These are phyloP conservation scores for Neospermospora avenae DNA, from an alignment of 2,329 filamentous ascomycete species.

Conservation along the genomic window DNA sequence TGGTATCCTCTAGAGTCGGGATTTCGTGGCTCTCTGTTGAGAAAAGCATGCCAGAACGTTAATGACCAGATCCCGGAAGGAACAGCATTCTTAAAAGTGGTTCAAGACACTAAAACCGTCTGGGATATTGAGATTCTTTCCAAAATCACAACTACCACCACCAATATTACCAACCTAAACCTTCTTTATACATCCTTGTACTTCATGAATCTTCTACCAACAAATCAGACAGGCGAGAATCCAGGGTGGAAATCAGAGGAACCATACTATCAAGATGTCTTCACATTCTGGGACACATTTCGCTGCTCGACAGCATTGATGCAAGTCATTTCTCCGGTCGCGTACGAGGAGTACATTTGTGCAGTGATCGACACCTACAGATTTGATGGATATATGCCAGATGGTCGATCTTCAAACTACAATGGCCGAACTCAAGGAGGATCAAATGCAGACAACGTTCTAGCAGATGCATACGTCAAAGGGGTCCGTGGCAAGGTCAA, in stretches of 20 bases:
- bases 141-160: conserved; percentile 59
- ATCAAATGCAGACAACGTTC: conserved; percentile 67
- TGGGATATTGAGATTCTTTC: conserved; percentile 63
- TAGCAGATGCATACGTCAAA: conserved; percentile 70
- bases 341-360: conserved; percentile 63
- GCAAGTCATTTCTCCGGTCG: conserved; percentile 59
- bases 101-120: conserved; percentile 44
- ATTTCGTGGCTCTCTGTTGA: conserved; percentile 48
- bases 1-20: conserved; percentile 48
- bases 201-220: conserved; percentile 61
- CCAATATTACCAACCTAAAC: conserved; percentile 51
- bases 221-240: conserved; percentile 69
- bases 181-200: conserved; percentile 67
- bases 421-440: conserved; percentile 69
- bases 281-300: conserved; percentile 63
- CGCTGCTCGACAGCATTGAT: conserved; percentile 62
- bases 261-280: conserved; percentile 69
- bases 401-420: conserved; percentile 64
- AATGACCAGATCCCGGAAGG: conserved; percentile 43
- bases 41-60: conserved; percentile 48
- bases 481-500: conserved; percentile 53
- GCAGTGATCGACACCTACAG: conserved; percentile 42
- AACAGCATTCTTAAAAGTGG: conserved; percentile 40
- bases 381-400: conserved; percentile 61
- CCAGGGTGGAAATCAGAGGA: conserved; percentile 60